Base-by-base conservation (phyloP, 768 basidiomycete species). In the Mrakia hoshinonis region DNA sequence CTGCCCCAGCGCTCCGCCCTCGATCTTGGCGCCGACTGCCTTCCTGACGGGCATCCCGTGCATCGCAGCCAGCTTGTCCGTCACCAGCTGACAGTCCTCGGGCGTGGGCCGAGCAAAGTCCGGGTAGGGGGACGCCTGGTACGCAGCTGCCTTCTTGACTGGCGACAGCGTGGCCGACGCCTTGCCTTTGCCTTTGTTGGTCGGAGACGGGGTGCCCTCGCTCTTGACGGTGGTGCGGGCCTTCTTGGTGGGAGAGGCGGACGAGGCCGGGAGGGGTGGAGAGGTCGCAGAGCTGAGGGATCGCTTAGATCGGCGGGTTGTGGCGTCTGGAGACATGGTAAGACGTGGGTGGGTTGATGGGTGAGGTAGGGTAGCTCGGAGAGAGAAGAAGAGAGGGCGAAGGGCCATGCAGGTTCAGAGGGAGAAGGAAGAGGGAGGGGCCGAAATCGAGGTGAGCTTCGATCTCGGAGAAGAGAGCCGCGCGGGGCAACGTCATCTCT, bases 31-130 rank as follows among this genome's bases (percentile, higher is more conserved):
- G 31, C 54, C 55, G 51, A 38, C 26, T 3, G 54, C 64, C 43
- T 65, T 65, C 43, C 70, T 51, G 6, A 43, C 36, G 5, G 70
- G 70, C 46, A 72, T 3, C 6, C 70, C 70, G 48, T 72, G 70
- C 65, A 72, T 54, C 15, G 7, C 58, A 4, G 47, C 70, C 4
- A 72, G 48, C 34, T 48, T 38, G n/a, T 31, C 46, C 46, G 66
- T 67, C 12, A 72, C 70, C 3, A 39, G 26, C 55, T 67, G 63
- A 46, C 70, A 72, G 1, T 72, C 70, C 24, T 61, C 55, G 3
- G 70, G 24, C 20, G 63, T 66, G 1, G 70, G 70, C 18, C n/a
- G 31, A 13, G n/a, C 22, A 58, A 60, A 72, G 13, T 61, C 55
- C 10, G 70, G 70, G 39, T 49, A 72, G 1, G 70, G 70, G 20